Evolutionary conservation across 257 asterid species (phyloP), one percentile per base, ranked within the genome.

Genomic region (Scutellaria minor): DNA sequence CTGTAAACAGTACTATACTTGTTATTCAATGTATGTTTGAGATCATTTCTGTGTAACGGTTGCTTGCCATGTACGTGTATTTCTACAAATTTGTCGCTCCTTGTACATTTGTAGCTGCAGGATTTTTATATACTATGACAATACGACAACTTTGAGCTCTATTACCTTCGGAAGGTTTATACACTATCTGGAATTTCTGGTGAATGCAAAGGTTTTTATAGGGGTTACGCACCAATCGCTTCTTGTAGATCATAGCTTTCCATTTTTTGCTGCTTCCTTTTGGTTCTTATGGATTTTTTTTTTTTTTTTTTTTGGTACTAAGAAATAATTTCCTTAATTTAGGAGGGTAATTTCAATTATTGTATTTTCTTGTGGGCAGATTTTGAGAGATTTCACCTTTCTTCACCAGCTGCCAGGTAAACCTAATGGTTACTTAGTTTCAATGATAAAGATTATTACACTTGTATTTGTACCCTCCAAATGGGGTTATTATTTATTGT

Each of bases 31-130:
- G 81, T 81, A 66, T 66, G 88, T 73, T 78, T 64, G 74, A 74
- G 71, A 72, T 60, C 80, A 77, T 72, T 68, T 45, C 37, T 75
- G 79, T 78, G 82, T 74, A 73, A 81, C 76, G 57, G 73, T 83
- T 65, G 75, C 52, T 61, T 75, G 78, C 69, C 71, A 70, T 77
- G 75, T 81, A 75, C 53, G 80, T 39, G 75, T 72, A 78, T 75
- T 73, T 64, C 72, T 76, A 78, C 66, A 68, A 70, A 77, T 69
- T 75, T 63, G 72, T 74, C 14, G 60, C 67, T 77, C 68, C 56
- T 59, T 73, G 84, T 77, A 85, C 47, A 85, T 81, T 60, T 82
- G 79, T 81, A 79, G 80, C 77, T 81, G 83, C 87, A 77, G 73
- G 79, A 59, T 67, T 66, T 70, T 67, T 63, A 75, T 77, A 54